These are phyloP conservation scores for Hyaloscypha bicolor DNA, from an alignment of 495 filamentous ascomycete species.

Conservation along the genomic window DNA sequence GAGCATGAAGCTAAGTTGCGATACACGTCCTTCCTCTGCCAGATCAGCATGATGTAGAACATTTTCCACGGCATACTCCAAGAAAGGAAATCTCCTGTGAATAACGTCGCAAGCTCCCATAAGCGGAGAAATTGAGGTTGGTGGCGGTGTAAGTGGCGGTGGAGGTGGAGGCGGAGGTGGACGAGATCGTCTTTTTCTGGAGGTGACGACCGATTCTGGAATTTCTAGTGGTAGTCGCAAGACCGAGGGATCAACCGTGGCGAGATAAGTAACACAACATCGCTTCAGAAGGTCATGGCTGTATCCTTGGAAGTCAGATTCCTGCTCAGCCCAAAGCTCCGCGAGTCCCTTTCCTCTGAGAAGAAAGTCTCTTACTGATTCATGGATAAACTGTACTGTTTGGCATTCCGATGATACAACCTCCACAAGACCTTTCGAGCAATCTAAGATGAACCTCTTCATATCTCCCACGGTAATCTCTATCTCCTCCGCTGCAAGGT, in stretches of 20 bases:
- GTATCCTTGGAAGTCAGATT: conserved; percentile 21
- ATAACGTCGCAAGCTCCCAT: conserved; percentile 9
- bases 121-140: no score
- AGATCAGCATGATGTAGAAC: conserved; percentile 48
- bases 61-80: conserved; percentile 44
- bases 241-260: conserved; percentile 23
- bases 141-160: no score
- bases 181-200: conserved; percentile 19
- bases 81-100: conserved; percentile 39
- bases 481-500: conserved; percentile 20
- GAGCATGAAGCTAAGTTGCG: conserved; percentile 16
- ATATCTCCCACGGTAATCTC: conserved; percentile 20
- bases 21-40: conserved; percentile 32
- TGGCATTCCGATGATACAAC: conserved; percentile 15
- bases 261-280: conserved; percentile 34
- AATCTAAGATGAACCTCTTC: conserved; percentile 30
- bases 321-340: conserved; percentile 21
- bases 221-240: background rate
- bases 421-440: conserved; percentile 38
- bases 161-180: no score
- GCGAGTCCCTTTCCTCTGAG: conserved; percentile 25
- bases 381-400: conserved; percentile 43
- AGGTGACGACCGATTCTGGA: conserved; percentile 3
- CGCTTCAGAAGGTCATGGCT: conserved; percentile 39
- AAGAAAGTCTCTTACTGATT: conserved; percentile 42